These are phyloP conservation scores for Nakaseomyces bracarensis DNA, from an alignment of 1,139 yeast species.

Conservation along the genomic window DNA sequence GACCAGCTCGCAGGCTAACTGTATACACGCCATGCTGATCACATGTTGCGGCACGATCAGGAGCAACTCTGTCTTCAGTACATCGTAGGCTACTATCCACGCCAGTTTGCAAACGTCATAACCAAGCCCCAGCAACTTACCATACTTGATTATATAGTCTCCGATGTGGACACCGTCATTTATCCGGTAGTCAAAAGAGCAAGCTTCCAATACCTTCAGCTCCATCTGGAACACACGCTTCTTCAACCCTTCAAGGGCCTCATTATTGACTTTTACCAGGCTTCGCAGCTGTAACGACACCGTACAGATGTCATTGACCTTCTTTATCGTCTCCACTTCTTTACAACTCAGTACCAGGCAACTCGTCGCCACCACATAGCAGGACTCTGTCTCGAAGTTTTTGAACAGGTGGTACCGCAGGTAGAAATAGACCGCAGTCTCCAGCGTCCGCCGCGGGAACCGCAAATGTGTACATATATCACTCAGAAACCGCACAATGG, in stretches of 20 bases:
- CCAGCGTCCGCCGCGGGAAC: conserved; percentile 59
- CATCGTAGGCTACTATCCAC: conserved; percentile 72
- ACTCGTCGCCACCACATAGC: conserved; percentile 55
- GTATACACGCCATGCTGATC: conserved; percentile 61
- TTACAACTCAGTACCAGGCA: conserved; percentile 75
- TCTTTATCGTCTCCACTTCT: conserved; percentile 83
- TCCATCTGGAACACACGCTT: conserved; percentile 51
- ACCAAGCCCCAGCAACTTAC: conserved; percentile 45
- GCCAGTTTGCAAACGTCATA: conserved; percentile 45
- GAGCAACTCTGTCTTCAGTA: conserved; percentile 62
- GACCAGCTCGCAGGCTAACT: conserved; percentile 40
- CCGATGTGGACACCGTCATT: conserved; percentile 44
- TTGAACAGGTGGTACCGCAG: conserved; percentile 65
- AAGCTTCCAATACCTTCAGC: conserved; percentile 63
- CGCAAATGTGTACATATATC: conserved; percentile 47
- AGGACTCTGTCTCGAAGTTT: conserved; percentile 40
- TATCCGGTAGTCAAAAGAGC: conserved; percentile 66
- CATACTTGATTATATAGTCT: conserved; percentile 58
- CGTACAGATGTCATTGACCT: conserved; percentile 45
- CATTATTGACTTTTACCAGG: conserved; percentile 25
- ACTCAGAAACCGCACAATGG: conserved; percentile 47
- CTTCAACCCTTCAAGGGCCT: conserved; percentile 41
- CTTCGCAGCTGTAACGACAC: conserved; percentile 31
- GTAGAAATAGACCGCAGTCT: conserved; percentile 61
- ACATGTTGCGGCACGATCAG: conserved; percentile 73